Evolutionary conservation across 257 asterid genomes (phyloP).

Genomic region (Nicotiana sylvestris): DNA sequence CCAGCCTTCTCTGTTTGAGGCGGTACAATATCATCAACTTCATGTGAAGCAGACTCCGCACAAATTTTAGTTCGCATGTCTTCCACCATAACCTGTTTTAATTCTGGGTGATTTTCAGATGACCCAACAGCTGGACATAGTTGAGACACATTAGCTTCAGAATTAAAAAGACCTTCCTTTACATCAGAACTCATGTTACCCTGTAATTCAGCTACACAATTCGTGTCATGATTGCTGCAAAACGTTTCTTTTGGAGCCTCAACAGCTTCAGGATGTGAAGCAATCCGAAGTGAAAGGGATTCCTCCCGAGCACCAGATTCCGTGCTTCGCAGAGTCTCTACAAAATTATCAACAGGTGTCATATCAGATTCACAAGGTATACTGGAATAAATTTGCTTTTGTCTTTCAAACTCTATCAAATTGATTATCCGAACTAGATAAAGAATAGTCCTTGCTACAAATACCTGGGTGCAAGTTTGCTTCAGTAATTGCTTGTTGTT

Average conservation of each 20-base stretch:
- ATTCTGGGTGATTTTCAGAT: not conserved
- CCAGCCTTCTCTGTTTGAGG: not conserved
- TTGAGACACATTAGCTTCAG: conserved; percentile 1
- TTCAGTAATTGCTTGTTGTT: conserved; percentile 4
- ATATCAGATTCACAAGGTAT: conserved; percentile 16
- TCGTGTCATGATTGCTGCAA: not conserved
- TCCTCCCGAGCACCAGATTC: conserved; percentile 4
- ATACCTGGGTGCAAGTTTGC: not conserved
- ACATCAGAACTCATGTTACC: conserved; percentile 2
- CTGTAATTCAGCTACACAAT: not conserved
- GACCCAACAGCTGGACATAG: conserved; percentile 4
- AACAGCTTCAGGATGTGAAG: conserved; percentile 2
- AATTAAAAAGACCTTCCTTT: not conserved
- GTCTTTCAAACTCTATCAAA: conserved; percentile 1
- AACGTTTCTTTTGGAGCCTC: not conserved
- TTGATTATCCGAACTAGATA: not conserved
- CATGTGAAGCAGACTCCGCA: conserved; percentile 7
- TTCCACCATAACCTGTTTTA: conserved; percentile 12
- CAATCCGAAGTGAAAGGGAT: not conserved
- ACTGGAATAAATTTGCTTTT: not conserved
- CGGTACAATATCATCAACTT: not conserved
- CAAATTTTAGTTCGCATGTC: not conserved
- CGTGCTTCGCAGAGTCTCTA: not conserved
- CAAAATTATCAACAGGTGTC: not conserved
- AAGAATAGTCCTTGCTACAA: not conserved